Conservation (phyloP, 768 basidiomycete species). For the Hypsizygus marmoreus region DNA sequence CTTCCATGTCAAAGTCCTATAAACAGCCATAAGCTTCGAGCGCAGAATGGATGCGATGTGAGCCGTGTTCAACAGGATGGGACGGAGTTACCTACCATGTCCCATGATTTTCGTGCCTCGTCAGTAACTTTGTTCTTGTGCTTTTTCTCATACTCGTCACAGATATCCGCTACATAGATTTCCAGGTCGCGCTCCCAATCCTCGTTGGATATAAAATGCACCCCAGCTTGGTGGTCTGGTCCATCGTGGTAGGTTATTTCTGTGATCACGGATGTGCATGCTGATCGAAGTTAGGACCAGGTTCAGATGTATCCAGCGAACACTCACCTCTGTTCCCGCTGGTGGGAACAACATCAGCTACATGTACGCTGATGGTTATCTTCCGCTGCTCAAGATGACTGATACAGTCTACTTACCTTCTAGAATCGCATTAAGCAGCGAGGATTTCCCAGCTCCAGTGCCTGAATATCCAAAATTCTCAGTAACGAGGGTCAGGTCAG, state of each 20-base stretch:
- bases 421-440: neutral
- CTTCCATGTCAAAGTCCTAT: too few species aligned
- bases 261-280: slow-evolving; percentile 3
- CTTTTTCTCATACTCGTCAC: neutral
- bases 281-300: neutral
- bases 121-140: neutral
- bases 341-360: slow-evolving; percentile 1
- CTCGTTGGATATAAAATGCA: neutral
- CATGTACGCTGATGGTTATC: too few species aligned
- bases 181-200: neutral
- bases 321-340: slow-evolving; percentile 1
- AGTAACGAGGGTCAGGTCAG: too few species aligned
- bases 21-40: neutral
- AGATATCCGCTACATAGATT: neutral
- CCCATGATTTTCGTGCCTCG: neutral
- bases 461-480: neutral
- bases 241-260: neutral
- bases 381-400: too few species aligned
- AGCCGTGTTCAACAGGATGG: neutral
- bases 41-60: neutral
- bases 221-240: neutral
- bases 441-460: slow-evolving; percentile 1
- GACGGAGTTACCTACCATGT: neutral
- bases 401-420: too few species aligned
- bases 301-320: neutral